Conservation (phyloP, 2,329 filamentous ascomycete species). For the Dactylellina cionopaga region DNA sequence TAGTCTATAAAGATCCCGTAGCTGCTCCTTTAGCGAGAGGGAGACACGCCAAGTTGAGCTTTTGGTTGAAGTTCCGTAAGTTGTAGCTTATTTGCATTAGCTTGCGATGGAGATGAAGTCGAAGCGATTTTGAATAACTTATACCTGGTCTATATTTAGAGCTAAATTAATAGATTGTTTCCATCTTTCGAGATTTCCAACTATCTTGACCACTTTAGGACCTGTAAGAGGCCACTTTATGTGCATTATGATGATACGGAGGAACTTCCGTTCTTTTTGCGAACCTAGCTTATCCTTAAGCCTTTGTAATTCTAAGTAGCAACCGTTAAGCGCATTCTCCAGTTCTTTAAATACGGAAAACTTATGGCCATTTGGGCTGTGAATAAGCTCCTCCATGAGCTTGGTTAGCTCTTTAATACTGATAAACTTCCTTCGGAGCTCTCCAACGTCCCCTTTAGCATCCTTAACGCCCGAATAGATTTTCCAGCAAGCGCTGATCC, state of each 20-base stretch:
- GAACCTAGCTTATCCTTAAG: not conserved
- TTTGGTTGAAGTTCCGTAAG: not conserved
- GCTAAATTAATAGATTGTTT: not conserved
- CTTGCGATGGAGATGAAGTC: too few species aligned
- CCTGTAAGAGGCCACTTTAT: conserved; percentile 1
- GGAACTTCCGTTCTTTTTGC: not conserved
- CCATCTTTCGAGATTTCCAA: not conserved
- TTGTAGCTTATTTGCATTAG: not conserved
- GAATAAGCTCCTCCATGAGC: not conserved
- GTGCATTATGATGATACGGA: not conserved
- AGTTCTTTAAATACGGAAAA: not conserved
- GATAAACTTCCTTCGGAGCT: not conserved
- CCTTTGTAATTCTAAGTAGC: not conserved
- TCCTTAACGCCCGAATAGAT: conserved; percentile 16
- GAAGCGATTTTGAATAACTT: not conserved
- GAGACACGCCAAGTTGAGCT: not conserved
- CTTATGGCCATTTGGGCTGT: not conserved
- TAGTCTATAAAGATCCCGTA: conserved; percentile 54
- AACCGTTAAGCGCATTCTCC: not conserved
- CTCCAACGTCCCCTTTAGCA: not conserved
- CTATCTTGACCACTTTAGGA: not conserved
- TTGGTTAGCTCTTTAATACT: not conserved
- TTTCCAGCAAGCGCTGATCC: not conserved
- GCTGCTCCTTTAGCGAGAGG: conserved; percentile 50
- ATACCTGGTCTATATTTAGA: not conserved